Evolutionary conservation across 352 stramenopile species (phyloP), one percentile per base, ranked within the genome.

Genomic region (Pythium apleroticum): DNA sequence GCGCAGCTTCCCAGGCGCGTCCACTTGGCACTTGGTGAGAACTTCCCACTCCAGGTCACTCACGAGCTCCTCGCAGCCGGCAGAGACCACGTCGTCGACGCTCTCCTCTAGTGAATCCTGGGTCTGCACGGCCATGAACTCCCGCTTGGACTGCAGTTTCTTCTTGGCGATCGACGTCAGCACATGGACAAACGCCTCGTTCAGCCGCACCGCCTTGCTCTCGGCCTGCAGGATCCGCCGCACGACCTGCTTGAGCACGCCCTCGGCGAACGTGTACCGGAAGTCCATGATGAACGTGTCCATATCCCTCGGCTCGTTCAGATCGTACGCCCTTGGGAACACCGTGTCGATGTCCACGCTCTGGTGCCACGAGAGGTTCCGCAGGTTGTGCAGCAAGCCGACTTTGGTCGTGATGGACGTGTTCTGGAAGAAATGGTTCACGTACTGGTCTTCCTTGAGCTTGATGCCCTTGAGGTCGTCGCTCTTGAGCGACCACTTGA

Each of bases 371-470:
- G 83, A 53, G 11, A 79, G 72, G 52, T 65, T 80, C 10, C 86
- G 80, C 25, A 98, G 67, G 41, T 82, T 96, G 60, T 96, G 87
- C 5, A 97, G 68, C 24, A 98, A 68, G 5, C 93, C 93, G 20
- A 91, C 85, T 57, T 98, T 98, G 33, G 93, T 97, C 20, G 89
- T 97, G 57, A 97, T 93, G 11, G 82, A 87, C n/a, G 86, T 89
- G 68, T 96, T 97, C 60, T 96, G 85, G 45, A 86, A 75, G 55
- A 97, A 97, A 70, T 98, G 91, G 72, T 97, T 97, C 31, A 93
- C 90, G 49, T 91, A 88, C 66, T 97, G 89, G 65, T 86, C 68
- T 31, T 91, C 88, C 37, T 96, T 76, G 15, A 98, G 77, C 60
- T 89, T 91, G 52, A 78, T 76, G 17, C 72, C 72, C 57, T 85